Evolutionary conservation across 352 stramenopile genomes (phyloP), one percentile per base, ranked within the genome.

Genomic region (Phytophthora constricta): DNA sequence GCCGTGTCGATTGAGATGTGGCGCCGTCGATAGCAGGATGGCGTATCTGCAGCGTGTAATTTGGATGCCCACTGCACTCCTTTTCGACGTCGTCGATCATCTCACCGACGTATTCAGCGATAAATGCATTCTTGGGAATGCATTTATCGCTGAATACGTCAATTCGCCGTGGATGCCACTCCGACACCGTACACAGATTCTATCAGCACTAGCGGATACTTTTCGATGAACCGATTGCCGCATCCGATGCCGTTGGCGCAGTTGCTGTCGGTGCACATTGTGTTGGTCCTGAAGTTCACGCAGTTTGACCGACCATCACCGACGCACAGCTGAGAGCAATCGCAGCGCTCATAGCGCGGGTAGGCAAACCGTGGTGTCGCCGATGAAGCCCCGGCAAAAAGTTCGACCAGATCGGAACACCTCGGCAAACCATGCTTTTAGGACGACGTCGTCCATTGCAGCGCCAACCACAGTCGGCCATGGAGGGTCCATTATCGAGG

Each of bases 41-140:
- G 11, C 5, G n/a, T 17, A 37, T 37, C 28, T 34, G 28, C 3
- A 58, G 31, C 27, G 20, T 46, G 37, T 45, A 45, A 14, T 45
- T 14, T 14, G 28, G 19, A 20, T 26, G 14, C 11, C 47, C n/a
- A n/a, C n/a, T n/a, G n/a, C n/a, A n/a, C 8, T 47, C 9, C 37
- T n/a, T n/a, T n/a, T 45, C 37, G 16, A 33, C 33, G 7, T 47
- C 19, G n/a, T 22, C 39, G 7, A 58, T 31, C 5, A 58, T 22
- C 33, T 58, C 50, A 4, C 50, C 50, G 41, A 58, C 20, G 34
- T 46, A 58, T 31, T 58, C 33, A 2, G 47, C 22, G 11, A 58
- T 8, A 19, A 58, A 58, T n/a, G 26, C 33, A 31, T 47, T 28
- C n/a, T 39, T 11, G 11, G 33, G 28, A n/a, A n/a, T n/a, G n/a